phyloP scores from a whole-genome alignment of 2,329 filamentous ascomycete species.

The Colletotrichum sp. region DNA sequence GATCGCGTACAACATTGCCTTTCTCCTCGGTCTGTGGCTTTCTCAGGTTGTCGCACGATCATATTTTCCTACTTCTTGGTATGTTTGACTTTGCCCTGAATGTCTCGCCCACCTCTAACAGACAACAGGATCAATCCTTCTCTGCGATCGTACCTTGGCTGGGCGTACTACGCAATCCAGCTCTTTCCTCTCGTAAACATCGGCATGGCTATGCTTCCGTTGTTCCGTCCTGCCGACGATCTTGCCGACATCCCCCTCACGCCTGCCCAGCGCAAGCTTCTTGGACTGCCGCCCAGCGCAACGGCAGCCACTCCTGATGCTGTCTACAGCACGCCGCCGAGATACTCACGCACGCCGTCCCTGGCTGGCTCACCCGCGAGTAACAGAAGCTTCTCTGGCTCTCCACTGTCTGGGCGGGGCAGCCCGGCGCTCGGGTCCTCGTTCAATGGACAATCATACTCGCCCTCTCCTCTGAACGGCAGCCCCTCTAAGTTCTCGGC shows the following conservation, averaged over 20 bases:
- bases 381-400: slow-evolving; percentile 60
- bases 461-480: slow-evolving; percentile 39
- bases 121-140: slow-evolving; percentile 6
- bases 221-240: slow-evolving; percentile 75
- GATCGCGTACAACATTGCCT: slow-evolving; percentile 70
- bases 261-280: slow-evolving; percentile 81
- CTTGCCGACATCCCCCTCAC: slow-evolving; percentile 91
- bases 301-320: slow-evolving; percentile 68
- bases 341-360: slow-evolving; percentile 79
- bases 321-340: slow-evolving; percentile 80
- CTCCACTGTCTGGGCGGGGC: slow-evolving; percentile 61
- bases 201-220: slow-evolving; percentile 70
- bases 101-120: neutral
- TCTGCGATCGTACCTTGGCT: slow-evolving; percentile 38
- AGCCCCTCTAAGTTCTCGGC: slow-evolving; percentile 68
- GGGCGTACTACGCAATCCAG: slow-evolving; percentile 54
- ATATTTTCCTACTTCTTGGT: slow-evolving; percentile 45
- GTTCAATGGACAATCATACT: slow-evolving; percentile 52
- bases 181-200: slow-evolving; percentile 74
- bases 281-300: slow-evolving; percentile 76
- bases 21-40: slow-evolving; percentile 45
- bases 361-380: slow-evolving; percentile 66
- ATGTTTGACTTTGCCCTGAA: slow-evolving; percentile 24
- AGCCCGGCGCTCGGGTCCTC: slow-evolving; percentile 46
- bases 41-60: slow-evolving; percentile 36